Base-by-base conservation (phyloP, 23 red algal genomes). In the Gracilariopsis chorda region DNA sequence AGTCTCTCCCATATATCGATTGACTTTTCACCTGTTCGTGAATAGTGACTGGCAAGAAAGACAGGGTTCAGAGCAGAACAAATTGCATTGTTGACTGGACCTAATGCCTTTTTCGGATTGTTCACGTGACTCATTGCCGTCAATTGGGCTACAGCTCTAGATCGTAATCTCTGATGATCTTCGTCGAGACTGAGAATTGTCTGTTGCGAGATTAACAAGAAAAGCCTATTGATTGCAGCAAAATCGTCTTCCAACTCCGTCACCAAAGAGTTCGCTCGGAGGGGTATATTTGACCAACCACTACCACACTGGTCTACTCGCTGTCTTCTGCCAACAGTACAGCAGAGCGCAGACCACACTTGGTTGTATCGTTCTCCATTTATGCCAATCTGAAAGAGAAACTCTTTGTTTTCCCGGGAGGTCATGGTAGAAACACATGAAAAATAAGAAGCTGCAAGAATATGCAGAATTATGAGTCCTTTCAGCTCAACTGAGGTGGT, bases 71-170 rank as follows among this genome's bases (percentile, higher is more conserved):
- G 23, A 28, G 74, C 74, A 9, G 48, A 79, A 55, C 74, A 79
- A 4, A 79, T 25, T 32, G 39, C 74, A 51, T 79, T 79, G 3
- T 11, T 51, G 13, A 79, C 74, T 34, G 44, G 74, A 34, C 74
- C 74, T 25, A 52, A 46, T 51, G 74, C 47, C 12, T 79, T 79
- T 79, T 79, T 17, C 4, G 39, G 74, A 51, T 79, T 79, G 74
- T 79, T 79, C 8, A 52, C 11, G 11, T 52, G 42, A 7, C 19
- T 47, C 14, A 79, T 6, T 34, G 6, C 44, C 12, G 74, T 79
- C 17, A n/a, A 46, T 8, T 51, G 43, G 2, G 41, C 41, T 4
- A 77, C 71, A n/a, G 71, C 71, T 25, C 74, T 49, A 20, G 74
- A 82, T 20, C 45, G 59, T 10, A 82, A 29, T 1, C 77, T 56